Percentiles rank a stretch among this genome's conserved stretches.
Conservation (phyloP, 1,139 yeast species). For the Suhomyces taliae region DNA sequence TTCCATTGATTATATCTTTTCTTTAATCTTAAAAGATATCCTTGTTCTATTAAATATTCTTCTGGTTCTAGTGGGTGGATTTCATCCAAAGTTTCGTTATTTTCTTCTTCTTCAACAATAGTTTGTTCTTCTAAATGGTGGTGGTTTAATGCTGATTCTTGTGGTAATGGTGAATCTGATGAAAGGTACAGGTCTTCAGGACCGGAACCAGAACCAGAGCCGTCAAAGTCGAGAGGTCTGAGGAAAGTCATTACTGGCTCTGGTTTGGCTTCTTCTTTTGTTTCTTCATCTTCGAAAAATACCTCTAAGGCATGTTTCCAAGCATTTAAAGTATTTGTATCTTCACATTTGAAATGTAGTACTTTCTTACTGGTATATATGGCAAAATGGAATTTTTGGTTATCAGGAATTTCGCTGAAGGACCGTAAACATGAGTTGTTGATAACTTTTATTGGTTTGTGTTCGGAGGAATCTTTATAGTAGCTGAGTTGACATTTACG, state of each 20-base stretch:
- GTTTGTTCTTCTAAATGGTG: conserved; percentile 1
- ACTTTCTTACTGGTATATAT: conserved; percentile 40
- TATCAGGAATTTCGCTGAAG: conserved; percentile 32
- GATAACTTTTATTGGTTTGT: conserved; percentile 54
- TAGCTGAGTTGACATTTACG: conserved; percentile 54
- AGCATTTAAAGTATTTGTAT: conserved; percentile 29
- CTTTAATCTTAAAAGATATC: conserved; percentile 40
- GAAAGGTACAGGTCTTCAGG: conserved; percentile 22
- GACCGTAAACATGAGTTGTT: conserved; percentile 21
- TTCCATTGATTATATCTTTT: conserved; percentile 52
- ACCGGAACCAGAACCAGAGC: conserved; percentile 7
- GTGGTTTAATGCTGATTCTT: background rate
- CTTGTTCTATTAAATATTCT: conserved; percentile 44
- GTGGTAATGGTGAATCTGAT: conserved; percentile 18
- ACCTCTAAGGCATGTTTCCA: conserved; percentile 44
- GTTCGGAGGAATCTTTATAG: conserved; percentile 58
- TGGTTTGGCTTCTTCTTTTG: background rate
- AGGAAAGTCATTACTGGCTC: background rate
- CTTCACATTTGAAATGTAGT: conserved; percentile 43
- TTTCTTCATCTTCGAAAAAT: conserved; percentile 18
- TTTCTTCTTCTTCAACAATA: conserved; percentile 4
- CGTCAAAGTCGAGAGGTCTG: background rate
- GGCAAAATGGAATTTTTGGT: conserved; percentile 39
- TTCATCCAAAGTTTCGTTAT: background rate
- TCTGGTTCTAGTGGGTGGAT: conserved; percentile 2